These are phyloP conservation scores for Ophiostoma montium DNA, from an alignment of 2,329 filamentous ascomycete species.

Conservation along the genomic window DNA sequence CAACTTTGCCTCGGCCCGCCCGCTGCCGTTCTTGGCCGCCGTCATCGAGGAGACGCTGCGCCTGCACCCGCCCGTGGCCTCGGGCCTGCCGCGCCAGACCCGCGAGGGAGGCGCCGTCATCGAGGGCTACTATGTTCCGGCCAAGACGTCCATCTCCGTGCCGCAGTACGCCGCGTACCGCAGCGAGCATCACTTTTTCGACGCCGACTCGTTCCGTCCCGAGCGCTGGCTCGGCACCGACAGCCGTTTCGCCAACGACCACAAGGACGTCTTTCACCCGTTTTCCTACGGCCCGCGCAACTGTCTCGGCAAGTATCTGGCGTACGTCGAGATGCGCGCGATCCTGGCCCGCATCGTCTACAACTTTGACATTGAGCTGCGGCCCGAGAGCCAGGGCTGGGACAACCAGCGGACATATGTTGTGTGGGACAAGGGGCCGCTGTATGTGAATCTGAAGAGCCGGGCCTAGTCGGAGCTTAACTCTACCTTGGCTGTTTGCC, in stretches of 20 bases:
- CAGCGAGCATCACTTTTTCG: constrained; percentile 28
- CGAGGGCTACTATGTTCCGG: constrained; percentile 7
- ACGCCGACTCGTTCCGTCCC: constrained; percentile 25
- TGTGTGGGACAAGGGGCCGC: constrained; percentile 26
- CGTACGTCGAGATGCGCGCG: constrained; percentile 35
- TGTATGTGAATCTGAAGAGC: constrained; percentile 16
- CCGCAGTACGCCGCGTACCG: constrained; percentile 19
- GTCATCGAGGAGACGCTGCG: constrained; percentile 23
- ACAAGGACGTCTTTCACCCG: constrained; percentile 29
- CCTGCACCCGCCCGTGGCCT: constrained; percentile 21
- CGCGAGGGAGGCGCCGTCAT: constrained; percentile 4
- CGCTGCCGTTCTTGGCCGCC: constrained; percentile 21
- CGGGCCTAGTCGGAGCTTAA: too few species aligned
- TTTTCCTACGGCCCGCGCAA: constrained; percentile 35
- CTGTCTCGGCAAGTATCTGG: constrained; percentile 36
- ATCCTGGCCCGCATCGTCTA: constrained; percentile 33
- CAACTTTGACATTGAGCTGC: constrained; percentile 32
- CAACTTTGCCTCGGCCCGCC: constrained; percentile 16
- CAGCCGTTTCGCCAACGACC: constrained; percentile 26
- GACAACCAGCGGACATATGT: constrained; percentile 24
- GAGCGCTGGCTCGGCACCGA: constrained; percentile 31
- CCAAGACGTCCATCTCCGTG: constrained; percentile 15
- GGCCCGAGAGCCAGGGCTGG: constrained; percentile 25
- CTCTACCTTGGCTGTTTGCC: too few species aligned
- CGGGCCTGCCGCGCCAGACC: constrained; percentile 17